Evolutionary conservation across 2,329 filamentous ascomycete genomes (phyloP).

Genomic region (Stromatinia cepivora): DNA sequence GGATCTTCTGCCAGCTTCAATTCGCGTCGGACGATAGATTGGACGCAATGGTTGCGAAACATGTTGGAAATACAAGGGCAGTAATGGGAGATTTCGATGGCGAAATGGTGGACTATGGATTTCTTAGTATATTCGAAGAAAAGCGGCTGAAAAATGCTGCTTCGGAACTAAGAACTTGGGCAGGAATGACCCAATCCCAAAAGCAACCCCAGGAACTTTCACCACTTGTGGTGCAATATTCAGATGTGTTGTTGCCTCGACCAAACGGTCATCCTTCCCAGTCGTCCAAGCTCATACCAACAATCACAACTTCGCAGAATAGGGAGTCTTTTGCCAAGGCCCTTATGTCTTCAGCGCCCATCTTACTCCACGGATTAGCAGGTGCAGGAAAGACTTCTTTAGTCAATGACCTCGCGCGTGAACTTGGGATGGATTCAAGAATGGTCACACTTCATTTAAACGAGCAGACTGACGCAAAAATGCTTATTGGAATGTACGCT

Average conservation of each 20-base stretch:
- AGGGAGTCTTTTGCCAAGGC: slow-evolving; percentile 66
- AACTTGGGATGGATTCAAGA: slow-evolving; percentile 73
- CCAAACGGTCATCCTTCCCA: slow-evolving; percentile 52
- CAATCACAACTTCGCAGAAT: slow-evolving; percentile 71
- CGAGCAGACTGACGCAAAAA: slow-evolving; percentile 97
- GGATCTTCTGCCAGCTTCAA: slow-evolving; percentile 77
- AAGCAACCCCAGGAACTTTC: slow-evolving; percentile 49
- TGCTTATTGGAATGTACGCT: slow-evolving; percentile 91
- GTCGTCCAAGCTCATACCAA: slow-evolving; percentile 62
- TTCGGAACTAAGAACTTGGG: background rate
- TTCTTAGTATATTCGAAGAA: slow-evolving; percentile 62
- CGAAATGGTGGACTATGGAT: slow-evolving; percentile 72
- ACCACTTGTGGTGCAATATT: slow-evolving; percentile 63
- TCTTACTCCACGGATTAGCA: slow-evolving; percentile 78
- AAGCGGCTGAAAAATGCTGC: slow-evolving; percentile 35
- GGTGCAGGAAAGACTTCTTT: slow-evolving; percentile 90
- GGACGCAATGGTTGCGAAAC: slow-evolving; percentile 66
- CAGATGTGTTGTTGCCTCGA: slow-evolving; percentile 65
- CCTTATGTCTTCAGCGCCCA: slow-evolving; percentile 66
- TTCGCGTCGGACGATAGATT: slow-evolving; percentile 77
- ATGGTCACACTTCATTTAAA: slow-evolving; percentile 97
- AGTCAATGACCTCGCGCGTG: slow-evolving; percentile 76
- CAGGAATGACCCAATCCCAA: background rate
- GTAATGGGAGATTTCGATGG: slow-evolving; percentile 76
- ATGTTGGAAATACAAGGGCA: slow-evolving; percentile 60